A percentile compares a stretch with the other conserved stretches of the same genome.
Evolutionary conservation across 768 basidiomycete genomes (phyloP).

Genomic region (Candolleomyces eurysporus): DNA sequence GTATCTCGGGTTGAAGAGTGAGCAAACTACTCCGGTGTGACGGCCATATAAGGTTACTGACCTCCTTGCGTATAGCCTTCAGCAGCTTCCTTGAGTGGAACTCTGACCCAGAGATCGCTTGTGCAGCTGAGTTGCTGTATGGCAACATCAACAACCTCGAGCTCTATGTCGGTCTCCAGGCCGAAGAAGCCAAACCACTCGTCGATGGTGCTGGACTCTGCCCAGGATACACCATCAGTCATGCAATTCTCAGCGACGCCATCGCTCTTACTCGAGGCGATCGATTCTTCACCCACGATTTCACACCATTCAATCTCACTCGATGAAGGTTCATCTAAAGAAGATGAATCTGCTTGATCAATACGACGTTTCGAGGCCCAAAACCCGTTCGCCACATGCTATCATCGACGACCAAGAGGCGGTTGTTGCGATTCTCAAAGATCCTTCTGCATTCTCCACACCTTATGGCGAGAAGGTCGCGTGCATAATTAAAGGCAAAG

Average conservation of each 20-base stretch:
- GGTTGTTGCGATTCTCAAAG: slow-evolving; percentile 52
- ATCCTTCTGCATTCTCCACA: slow-evolving; percentile 40
- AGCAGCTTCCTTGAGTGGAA: slow-evolving; percentile 81
- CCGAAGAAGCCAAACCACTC: slow-evolving; percentile 73
- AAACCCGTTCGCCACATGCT: slow-evolving; percentile 18
- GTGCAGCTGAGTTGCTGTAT: slow-evolving; percentile 6
- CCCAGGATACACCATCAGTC: slow-evolving; percentile 81
- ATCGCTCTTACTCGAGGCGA: slow-evolving; percentile 86
- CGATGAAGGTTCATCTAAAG: slow-evolving; percentile 59
- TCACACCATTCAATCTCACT: slow-evolving; percentile 78
- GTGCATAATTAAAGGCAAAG: slow-evolving; percentile 55
- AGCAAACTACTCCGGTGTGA: slow-evolving; percentile 16
- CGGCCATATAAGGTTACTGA: not conserved
- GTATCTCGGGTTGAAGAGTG: slow-evolving; percentile 78
- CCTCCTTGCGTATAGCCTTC: slow-evolving; percentile 45
- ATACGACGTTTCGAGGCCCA: slow-evolving; percentile 58
- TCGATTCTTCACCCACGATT: slow-evolving; percentile 78
- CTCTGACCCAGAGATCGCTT: slow-evolving; percentile 61
- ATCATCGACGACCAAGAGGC: slow-evolving; percentile 46
- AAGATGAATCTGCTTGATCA: slow-evolving; percentile 51
- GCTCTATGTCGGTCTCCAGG: slow-evolving; percentile 55
- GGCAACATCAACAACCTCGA: not conserved
- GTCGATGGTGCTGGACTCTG: slow-evolving; percentile 81
- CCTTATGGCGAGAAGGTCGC: slow-evolving; percentile 51
- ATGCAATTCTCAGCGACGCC: slow-evolving; percentile 84